A percentile compares a stretch with the other conserved stretches of the same genome.
These are phyloP conservation scores for Amanita pseudoporphyria DNA, from an alignment of 768 basidiomycete species.

Conservation along the genomic window DNA sequence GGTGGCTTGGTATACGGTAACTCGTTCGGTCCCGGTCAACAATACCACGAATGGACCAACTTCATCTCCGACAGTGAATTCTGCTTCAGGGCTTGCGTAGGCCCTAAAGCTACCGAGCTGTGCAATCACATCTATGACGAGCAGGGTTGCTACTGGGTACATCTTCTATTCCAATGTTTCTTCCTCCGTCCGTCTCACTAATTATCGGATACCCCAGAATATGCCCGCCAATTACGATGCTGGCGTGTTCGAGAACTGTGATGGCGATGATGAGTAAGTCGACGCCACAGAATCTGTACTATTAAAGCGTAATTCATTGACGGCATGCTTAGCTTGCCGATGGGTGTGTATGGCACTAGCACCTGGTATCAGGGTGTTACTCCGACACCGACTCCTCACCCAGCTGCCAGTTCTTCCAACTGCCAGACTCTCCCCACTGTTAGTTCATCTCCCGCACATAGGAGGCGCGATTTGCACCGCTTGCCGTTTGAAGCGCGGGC, in stretches of 20 bases:
- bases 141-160: constrained; percentile 49
- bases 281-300: not conserved
- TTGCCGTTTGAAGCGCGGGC: constrained; percentile 10
- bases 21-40: constrained; percentile 34
- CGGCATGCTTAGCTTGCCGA: constrained; percentile 30
- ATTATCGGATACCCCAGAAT: constrained; percentile 38
- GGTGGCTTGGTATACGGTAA: constrained; percentile 68
- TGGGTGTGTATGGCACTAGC: constrained; percentile 67
- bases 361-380: constrained; percentile 58
- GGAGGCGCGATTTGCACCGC: constrained; percentile 9
- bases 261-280: constrained; percentile 43
- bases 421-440: constrained; percentile 40
- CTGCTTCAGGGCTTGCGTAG: constrained; percentile 68
- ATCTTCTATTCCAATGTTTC: not conserved
- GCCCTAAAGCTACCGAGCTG: constrained; percentile 41
- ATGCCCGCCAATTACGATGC: constrained; percentile 61
- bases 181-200: not conserved
- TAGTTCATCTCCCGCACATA: constrained; percentile 18
- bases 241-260: constrained; percentile 57
- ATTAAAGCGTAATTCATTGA: constrained; percentile 1
- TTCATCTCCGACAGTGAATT: constrained; percentile 64
- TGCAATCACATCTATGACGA: constrained; percentile 79
- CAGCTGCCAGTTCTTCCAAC: constrained; percentile 51
- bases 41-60: constrained; percentile 80
- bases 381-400: constrained; percentile 49